These are phyloP conservation scores for Cladosporium austrohemisphaericum DNA, from an alignment of 2,329 filamentous ascomycete genomes.

Conservation along the genomic window DNA sequence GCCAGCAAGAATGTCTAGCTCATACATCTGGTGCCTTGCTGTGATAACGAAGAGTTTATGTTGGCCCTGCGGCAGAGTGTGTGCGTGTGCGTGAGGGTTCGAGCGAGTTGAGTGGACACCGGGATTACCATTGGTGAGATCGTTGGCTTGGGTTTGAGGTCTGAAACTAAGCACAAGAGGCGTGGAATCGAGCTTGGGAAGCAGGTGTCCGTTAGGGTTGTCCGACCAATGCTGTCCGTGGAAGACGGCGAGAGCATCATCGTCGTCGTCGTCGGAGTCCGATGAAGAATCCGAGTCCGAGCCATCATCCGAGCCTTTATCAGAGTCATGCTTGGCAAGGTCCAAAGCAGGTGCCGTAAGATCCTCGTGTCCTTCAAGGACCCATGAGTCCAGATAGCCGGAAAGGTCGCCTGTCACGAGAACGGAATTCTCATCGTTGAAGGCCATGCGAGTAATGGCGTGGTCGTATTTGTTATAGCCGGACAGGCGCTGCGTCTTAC, in stretches of 20 bases:
- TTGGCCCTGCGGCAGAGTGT: slow-evolving; percentile 53
- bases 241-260: slow-evolving; percentile 47
- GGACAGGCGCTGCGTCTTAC: slow-evolving; percentile 29
- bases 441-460: slow-evolving; percentile 68
- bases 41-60: slow-evolving; percentile 60
- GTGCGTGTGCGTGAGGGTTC: slow-evolving; percentile 52
- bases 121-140: slow-evolving; percentile 43
- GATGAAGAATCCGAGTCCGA: slow-evolving; percentile 34
- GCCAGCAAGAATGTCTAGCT: slow-evolving; percentile 76
- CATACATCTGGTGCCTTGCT: slow-evolving; percentile 64
- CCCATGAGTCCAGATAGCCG: slow-evolving; percentile 84
- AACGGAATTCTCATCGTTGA: slow-evolving; percentile 76
- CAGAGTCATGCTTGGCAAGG: slow-evolving; percentile 26
- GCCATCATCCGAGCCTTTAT: slow-evolving; percentile 25
- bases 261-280: slow-evolving; percentile 47
- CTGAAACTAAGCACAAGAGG: slow-evolving; percentile 47
- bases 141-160: slow-evolving; percentile 27
- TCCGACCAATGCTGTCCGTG: slow-evolving; percentile 67
- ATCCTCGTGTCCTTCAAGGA: slow-evolving; percentile 60
- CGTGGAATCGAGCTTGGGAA: slow-evolving; percentile 44
- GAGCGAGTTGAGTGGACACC: slow-evolving; percentile 48
- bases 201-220: slow-evolving; percentile 58
- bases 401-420: slow-evolving; percentile 76
- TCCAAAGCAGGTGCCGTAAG: slow-evolving; percentile 41
- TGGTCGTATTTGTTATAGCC: slow-evolving; percentile 68